These are phyloP conservation scores for Fraxinus greggii DNA, from an alignment of 305 asterid species.

Conservation along the genomic window DNA sequence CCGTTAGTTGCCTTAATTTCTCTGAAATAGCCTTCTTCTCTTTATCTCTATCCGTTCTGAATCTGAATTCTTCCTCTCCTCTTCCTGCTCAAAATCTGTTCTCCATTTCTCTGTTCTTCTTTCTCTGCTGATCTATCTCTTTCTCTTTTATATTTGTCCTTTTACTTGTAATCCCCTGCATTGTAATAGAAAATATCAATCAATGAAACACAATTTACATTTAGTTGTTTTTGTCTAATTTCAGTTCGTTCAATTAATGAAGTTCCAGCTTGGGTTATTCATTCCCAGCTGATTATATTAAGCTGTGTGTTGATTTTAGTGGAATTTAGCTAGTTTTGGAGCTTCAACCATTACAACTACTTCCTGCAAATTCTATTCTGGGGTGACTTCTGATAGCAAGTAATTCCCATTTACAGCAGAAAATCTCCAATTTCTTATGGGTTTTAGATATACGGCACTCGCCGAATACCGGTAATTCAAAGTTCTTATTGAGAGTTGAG, in stretches of 20 bases:
- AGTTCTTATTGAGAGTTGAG: conserved; percentile 11
- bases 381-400: conserved; percentile 48
- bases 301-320: not conserved
- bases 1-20: not conserved
- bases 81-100: not conserved
- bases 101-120: too few species aligned
- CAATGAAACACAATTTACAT: not conserved
- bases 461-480: conserved; percentile 13
- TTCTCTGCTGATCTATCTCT: not conserved
- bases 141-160: not conserved
- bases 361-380: conserved; percentile 45
- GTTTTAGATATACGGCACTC: conserved; percentile 8
- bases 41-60: not conserved
- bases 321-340: not conserved
- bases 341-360: conserved; percentile 8
- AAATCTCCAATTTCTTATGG: conserved; percentile 38
- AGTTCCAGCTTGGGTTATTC: not conserved
- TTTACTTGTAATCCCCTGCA: not conserved
- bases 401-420: conserved; percentile 32
- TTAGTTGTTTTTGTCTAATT: not conserved
- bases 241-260: not conserved
- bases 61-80: not conserved
- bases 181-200: not conserved
- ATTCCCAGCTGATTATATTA: not conserved
- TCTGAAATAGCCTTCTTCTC: not conserved